phyloP scores from a whole-genome alignment of 2,329 filamentous ascomycete genomes.

The Emergomyces pasteurianus region DNA sequence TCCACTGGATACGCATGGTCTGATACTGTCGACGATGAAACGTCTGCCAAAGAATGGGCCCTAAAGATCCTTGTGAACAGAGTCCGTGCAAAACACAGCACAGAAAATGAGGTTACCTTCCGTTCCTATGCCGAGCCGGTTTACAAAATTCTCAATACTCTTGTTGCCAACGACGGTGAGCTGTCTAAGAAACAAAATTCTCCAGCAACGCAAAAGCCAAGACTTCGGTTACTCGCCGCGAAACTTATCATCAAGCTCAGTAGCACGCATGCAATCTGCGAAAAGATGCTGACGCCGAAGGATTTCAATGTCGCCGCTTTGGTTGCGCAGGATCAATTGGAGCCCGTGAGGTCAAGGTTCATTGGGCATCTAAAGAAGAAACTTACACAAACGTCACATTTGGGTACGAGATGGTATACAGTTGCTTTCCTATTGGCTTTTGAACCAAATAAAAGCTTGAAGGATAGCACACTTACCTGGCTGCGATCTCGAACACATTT shows the following conservation, averaged over 20 bases:
- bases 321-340: slow-evolving; percentile 64
- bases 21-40: slow-evolving; percentile 64
- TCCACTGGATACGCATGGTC: slow-evolving; percentile 56
- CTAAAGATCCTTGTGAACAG: slow-evolving; percentile 79
- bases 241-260: slow-evolving; percentile 77
- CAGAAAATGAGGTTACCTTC: slow-evolving; percentile 31
- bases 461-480: slow-evolving; percentile 72
- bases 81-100: slow-evolving; percentile 53
- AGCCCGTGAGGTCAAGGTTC: slow-evolving; percentile 66
- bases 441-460: slow-evolving; percentile 65
- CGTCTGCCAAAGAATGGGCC: slow-evolving; percentile 70
- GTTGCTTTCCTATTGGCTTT: slow-evolving; percentile 85
- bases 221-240: slow-evolving; percentile 71
- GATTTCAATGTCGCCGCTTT: slow-evolving; percentile 75
- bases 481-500: slow-evolving; percentile 65
- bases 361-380: slow-evolving; percentile 73
- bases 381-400: slow-evolving; percentile 43
- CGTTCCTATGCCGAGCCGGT: slow-evolving; percentile 50
- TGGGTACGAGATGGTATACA: slow-evolving; percentile 78
- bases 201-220: slow-evolving; percentile 63
- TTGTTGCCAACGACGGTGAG: slow-evolving; percentile 68
- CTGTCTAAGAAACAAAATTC: slow-evolving; percentile 64
- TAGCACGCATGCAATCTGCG: slow-evolving; percentile 56
- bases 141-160: slow-evolving; percentile 64
- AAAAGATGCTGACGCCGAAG: slow-evolving; percentile 57